Conservation (phyloP, 1,284 basidiomycete species). For the Erythrobasidium hasegawianum region DNA sequence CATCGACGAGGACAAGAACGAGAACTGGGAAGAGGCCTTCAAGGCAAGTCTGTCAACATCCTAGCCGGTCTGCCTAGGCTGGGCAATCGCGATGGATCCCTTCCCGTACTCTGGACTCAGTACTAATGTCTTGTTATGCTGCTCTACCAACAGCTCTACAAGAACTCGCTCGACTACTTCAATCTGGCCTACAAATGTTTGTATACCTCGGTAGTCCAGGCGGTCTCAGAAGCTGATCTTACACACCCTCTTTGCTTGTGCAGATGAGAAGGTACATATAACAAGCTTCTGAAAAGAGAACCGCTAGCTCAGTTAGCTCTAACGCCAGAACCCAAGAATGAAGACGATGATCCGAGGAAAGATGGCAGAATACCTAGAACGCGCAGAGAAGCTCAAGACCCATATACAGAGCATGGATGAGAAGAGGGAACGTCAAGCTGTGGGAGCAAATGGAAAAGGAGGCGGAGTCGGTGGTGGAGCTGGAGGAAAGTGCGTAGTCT, state of each 20-base stretch:
- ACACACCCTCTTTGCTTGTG: background rate
- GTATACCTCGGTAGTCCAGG: slow-evolving; percentile 45
- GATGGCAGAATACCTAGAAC: slow-evolving; percentile 84
- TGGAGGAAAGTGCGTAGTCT: slow-evolving; percentile 47
- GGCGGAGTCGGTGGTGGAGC: slow-evolving; percentile 61
- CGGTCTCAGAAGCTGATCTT: background rate
- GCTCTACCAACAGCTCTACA: slow-evolving; percentile 54
- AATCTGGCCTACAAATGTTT: slow-evolving; percentile 82
- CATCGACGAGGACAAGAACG: slow-evolving; percentile 90
- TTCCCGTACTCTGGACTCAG: background rate
- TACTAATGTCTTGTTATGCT: background rate
- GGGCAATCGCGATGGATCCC: background rate
- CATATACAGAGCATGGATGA: slow-evolving; percentile 65
- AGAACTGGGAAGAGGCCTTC: slow-evolving; percentile 91
- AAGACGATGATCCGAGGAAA: slow-evolving; percentile 83
- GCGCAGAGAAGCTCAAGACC: slow-evolving; percentile 88
- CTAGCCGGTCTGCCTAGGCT: background rate
- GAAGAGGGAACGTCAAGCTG: slow-evolving; percentile 68
- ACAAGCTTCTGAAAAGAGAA: too few species aligned
- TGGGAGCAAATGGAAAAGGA: slow-evolving; percentile 68
- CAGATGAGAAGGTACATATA: slow-evolving; percentile 2
- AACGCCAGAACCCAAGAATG: slow-evolving; percentile 82
- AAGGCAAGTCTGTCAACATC: slow-evolving; percentile 56
- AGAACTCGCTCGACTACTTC: slow-evolving; percentile 95
- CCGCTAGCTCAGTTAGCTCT: too few species aligned